Conservation (phyloP, 2,329 filamentous ascomycete species). For the Penicillium freii region DNA sequence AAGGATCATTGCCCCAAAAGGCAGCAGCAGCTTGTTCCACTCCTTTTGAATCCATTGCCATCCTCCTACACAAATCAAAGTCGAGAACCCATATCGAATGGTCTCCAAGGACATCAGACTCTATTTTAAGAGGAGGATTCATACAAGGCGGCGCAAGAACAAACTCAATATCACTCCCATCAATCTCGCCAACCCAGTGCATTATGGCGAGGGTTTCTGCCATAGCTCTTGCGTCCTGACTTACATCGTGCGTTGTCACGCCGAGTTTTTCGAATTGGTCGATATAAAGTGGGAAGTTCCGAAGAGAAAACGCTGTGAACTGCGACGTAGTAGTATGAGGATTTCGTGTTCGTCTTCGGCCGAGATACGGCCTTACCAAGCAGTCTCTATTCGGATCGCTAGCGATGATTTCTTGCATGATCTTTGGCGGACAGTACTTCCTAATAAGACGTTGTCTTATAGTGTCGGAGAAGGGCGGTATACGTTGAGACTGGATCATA, state of each 20-base stretch:
- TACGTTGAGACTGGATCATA: background rate
- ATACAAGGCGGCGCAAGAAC: background rate
- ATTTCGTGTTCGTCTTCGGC: conserved; percentile 31
- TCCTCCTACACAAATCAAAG: background rate
- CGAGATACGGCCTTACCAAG: conserved; percentile 52
- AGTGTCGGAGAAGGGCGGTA: conserved; percentile 24
- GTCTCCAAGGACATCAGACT: background rate
- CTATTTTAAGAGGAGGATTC: background rate
- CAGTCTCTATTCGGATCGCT: conserved; percentile 47
- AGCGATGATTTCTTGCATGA: conserved; percentile 26
- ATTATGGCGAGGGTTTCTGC: background rate
- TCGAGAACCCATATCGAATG: background rate
- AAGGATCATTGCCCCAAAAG: conserved; percentile 21
- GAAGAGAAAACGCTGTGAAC: conserved; percentile 21
- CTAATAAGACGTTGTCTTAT: conserved; percentile 33
- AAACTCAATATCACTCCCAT: background rate
- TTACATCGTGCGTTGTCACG: background rate
- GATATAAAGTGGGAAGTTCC: conserved; percentile 42
- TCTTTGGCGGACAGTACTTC: conserved; percentile 32
- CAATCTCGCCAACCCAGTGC: background rate
- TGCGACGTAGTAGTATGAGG: conserved; percentile 10
- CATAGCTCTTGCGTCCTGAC: background rate
- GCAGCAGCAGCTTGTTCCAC: background rate
- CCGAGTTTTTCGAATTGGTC: background rate
- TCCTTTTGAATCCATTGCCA: background rate